Evolutionary conservation across 257 asterid species (phyloP).

Genomic region (Solanum clarkiae): DNA sequence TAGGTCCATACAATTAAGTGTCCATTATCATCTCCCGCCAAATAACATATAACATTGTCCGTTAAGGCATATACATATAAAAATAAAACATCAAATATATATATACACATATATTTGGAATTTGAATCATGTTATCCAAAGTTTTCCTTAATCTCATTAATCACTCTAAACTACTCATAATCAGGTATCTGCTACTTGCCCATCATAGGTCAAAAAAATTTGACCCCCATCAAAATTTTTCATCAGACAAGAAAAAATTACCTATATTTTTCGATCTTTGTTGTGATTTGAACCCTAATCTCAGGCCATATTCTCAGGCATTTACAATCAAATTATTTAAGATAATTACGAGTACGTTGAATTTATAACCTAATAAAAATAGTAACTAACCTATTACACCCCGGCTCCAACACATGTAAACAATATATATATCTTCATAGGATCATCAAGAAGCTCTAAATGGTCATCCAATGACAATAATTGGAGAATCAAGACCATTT

Average conservation of each 20-base stretch:
- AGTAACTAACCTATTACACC: background rate
- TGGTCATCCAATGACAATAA: too few species aligned
- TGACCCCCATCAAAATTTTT: background rate
- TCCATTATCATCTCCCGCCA: background rate
- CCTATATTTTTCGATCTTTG: too few species aligned
- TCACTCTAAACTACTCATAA: background rate
- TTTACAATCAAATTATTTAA: background rate
- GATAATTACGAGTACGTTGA: background rate
- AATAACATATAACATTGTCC: background rate
- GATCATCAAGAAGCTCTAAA: too few species aligned
- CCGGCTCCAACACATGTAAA: background rate
- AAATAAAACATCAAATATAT: background rate
- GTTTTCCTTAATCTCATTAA: background rate
- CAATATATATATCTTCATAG: background rate
- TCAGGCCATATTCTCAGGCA: too few species aligned
- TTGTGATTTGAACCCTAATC: too few species aligned
- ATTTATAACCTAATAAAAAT: background rate
- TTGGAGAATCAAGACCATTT: too few species aligned
- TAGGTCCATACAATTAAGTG: background rate
- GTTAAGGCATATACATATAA: background rate
- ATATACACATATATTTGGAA: background rate
- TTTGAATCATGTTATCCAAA: background rate
- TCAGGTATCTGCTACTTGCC: background rate
- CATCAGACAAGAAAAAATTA: background rate
- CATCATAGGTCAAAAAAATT: background rate